Evolutionary conservation across 495 filamentous ascomycete species (phyloP).

Genomic region (Oleoguttula mirabilis): DNA sequence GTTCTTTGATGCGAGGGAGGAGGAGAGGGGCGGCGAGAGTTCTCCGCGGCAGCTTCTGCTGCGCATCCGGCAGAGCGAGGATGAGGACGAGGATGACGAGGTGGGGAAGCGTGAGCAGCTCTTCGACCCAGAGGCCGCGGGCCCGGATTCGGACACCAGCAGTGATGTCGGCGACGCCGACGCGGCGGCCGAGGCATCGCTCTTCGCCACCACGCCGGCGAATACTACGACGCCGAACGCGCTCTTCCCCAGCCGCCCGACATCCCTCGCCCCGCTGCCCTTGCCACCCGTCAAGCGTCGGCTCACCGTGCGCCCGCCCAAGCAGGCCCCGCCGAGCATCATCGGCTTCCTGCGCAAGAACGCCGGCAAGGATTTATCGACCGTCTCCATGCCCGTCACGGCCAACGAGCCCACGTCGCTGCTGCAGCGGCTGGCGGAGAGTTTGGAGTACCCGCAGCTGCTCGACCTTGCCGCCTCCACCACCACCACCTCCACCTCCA

Average conservation of each 20-base stretch:
- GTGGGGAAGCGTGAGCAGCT: slow-evolving; percentile 4
- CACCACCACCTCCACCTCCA: too few relatives aligned
- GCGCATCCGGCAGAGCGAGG: slow-evolving; percentile 47
- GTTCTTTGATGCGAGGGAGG: slow-evolving; percentile 84
- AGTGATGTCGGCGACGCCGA: slow-evolving; percentile 39
- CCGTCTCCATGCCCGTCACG: slow-evolving; percentile 92
- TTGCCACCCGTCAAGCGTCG: slow-evolving; percentile 55
- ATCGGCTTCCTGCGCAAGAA: slow-evolving; percentile 95
- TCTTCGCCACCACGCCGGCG: slow-evolving; percentile 30
- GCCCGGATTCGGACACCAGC: slow-evolving; percentile 49
- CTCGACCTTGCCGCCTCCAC: slow-evolving; percentile 58
- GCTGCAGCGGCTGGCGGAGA: slow-evolving; percentile 76
- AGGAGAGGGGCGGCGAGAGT: slow-evolving; percentile 38
- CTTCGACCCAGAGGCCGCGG: slow-evolving; percentile 31
- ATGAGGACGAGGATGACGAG: slow-evolving; percentile 27
- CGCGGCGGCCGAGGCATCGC: slow-evolving; percentile 28
- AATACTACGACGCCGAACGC: slow-evolving; percentile 36
- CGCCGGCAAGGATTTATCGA: slow-evolving; percentile 91
- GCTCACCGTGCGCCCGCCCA: slow-evolving; percentile 55
- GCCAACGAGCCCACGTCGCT: slow-evolving; percentile 87
- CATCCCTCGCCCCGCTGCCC: slow-evolving; percentile 68
- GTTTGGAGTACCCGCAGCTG: slow-evolving; percentile 76
- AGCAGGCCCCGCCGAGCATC: slow-evolving; percentile 69
- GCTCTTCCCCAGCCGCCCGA: slow-evolving; percentile 61
- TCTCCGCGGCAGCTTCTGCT: slow-evolving; percentile 65